Evolutionary conservation across 768 basidiomycete species (phyloP), one percentile per base, ranked within the genome.

Genomic region (Pisolithus microcarpus): DNA sequence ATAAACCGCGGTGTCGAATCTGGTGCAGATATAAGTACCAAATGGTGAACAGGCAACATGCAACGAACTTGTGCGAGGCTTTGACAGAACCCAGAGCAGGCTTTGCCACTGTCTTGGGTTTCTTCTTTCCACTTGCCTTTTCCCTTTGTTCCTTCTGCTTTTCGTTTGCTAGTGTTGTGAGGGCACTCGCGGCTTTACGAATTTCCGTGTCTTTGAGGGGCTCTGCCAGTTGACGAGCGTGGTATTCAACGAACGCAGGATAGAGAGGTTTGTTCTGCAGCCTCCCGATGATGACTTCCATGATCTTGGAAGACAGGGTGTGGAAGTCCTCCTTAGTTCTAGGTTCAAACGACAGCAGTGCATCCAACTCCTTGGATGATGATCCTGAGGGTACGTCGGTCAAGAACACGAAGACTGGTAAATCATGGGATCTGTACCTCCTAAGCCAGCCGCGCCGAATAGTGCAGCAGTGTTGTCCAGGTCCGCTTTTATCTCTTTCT

Each of bases 91-190:
- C 92, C 34, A 96, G 69, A 5, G 67, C 78, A 21, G 94, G 93
- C 65, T 89, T 96, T 16, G 74, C 66, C 0, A 77, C 67, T 7
- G 75, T 68, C 70, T 88, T 87, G 42, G 76, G 70, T 72, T 94
- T 94, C 75, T 92, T 95, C 80, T 94, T 96, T 28, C 91, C 91
- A 53, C 81, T 84, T 2, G 82, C 75, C 66, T 87, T 90, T 34
- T 93, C 91, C 56, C 85, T 78, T 59, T 86, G 83, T 63, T 91
- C 91, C 70, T 82, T 89, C 71, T 94, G 90, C 72, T 98, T 99
- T 73, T 94, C 91, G 61, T 95, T 97, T 46, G 92, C 87, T 6
- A 98, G 75, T 3, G 88, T 85, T 15, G 89, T 91, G 49, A 99
- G 72, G 4, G 75, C 82, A 46, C 82, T 87, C 0, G 91, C 89